Base-by-base conservation (phyloP, 495 filamentous ascomycete genomes). In the Xeromyces bisporus region DNA sequence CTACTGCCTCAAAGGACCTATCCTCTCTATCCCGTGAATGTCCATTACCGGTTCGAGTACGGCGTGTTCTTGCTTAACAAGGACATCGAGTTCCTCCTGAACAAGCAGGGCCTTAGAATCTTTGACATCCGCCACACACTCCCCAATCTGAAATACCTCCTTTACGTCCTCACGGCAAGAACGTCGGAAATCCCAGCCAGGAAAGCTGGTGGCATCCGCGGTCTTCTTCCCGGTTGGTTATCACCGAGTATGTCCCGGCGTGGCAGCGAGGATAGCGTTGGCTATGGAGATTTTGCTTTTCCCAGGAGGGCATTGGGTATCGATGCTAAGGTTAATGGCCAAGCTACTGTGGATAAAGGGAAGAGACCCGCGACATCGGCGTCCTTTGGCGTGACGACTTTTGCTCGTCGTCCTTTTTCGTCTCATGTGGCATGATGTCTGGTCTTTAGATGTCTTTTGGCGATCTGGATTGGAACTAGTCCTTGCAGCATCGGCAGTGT, bases 61-160 rank as follows among this genome's bases (percentile, higher is more conserved):
- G 89, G 64, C 3, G 84, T 93, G 39, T 97, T 96, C 40, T 54
- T 96, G 7, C 61, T 97, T 3, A 94, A 96, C 53, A 87, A 93
- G 45, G 65, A 94, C 42, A 81, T 97, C 27, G 87, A 97, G 54
- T 66, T 80, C 24, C 60, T 97, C 17, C 79, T 84, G 38, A 69
- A 64, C 34, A 61, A 67, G n/a, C 70, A 78, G 34, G 80, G 77
- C 0, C 48, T 93, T 2, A 69, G 73, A 26, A 69, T 84, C 7
- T 64, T 92, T 23, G 89, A 97, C 50, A 78, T 93, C 9, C 64
- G 89, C 0, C 80, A 93, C 36, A 96, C 87, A 2, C 59, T 94
- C 10, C 81, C 84, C 23, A 97, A 97, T 42, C 54, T 96, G 12
- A 92, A 92, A 53, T 93, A 91, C 37, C 54, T 94, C n/a, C 58